Evolutionary conservation across 495 filamentous ascomycete species (phyloP).

Genomic region (Aspergillus funiculosus): DNA sequence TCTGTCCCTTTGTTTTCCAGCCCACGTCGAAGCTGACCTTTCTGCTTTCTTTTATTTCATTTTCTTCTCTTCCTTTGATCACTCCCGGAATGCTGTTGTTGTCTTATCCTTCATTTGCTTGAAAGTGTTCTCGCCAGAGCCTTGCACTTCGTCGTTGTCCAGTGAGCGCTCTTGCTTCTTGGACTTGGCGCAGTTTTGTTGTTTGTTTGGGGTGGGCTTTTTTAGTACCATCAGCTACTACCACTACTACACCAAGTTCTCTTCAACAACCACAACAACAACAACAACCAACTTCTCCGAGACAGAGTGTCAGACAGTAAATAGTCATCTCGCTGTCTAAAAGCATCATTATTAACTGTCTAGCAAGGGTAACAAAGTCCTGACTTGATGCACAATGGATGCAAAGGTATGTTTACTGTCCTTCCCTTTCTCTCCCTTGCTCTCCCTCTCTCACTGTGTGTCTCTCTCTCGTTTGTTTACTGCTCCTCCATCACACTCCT

Average conservation of each 20-base stretch:
- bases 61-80: constrained; percentile 9
- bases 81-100: background rate
- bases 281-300: constrained; percentile 13
- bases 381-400: constrained; percentile 29
- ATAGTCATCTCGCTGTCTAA: constrained; percentile 22
- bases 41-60: constrained; percentile 2
- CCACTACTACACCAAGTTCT: no score
- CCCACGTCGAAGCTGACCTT: constrained; percentile 14
- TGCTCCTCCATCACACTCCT: background rate
- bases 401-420: constrained; percentile 34
- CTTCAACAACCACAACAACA: no score
- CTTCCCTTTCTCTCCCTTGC: constrained; percentile 2
- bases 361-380: constrained; percentile 10
- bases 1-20: constrained; percentile 20
- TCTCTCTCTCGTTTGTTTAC: constrained; percentile 33
- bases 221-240: constrained; percentile 23
- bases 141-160: constrained; percentile 4
- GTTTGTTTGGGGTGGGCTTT: constrained; percentile 27
- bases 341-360: constrained; percentile 9
- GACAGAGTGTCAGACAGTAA: constrained; percentile 23
- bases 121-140: constrained; percentile 1
- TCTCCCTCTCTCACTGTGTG: no score
- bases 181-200: constrained; percentile 24
- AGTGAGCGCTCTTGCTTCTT: constrained; percentile 5
- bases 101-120: constrained; percentile 3